Evolutionary conservation across 441 rosid species (phyloP).

Genomic region (Gossypium trilobum): DNA sequence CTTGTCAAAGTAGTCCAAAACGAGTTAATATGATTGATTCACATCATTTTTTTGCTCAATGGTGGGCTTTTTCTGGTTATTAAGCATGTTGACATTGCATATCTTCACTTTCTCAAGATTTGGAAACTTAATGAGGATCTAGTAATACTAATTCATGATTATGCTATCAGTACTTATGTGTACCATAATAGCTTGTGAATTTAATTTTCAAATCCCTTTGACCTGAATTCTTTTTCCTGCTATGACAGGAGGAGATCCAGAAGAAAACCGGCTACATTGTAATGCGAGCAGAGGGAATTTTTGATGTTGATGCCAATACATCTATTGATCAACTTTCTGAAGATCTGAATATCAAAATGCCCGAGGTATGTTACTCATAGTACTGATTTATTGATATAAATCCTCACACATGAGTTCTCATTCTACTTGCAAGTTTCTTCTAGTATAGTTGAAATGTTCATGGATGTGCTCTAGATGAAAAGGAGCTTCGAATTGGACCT

Average conservation of each 20-base stretch:
- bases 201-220: neutral
- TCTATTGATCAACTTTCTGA: slow-evolving; percentile 93
- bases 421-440: neutral
- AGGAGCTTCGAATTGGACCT: neutral
- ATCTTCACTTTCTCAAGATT: neutral
- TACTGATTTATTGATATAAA: neutral
- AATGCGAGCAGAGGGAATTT: slow-evolving; percentile 89
- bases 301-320: slow-evolving; percentile 94
- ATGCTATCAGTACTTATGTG: neutral
- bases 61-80: neutral
- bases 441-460: neutral
- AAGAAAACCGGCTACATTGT: slow-evolving; percentile 96
- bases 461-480: neutral
- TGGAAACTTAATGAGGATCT: neutral
- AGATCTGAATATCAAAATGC: slow-evolving; percentile 89
- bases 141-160: neutral
- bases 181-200: neutral
- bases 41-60: neutral
- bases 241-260: slow-evolving; percentile 86
- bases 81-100: neutral
- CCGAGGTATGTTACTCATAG: slow-evolving; percentile 49
- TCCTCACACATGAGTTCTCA: neutral
- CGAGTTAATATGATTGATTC: neutral
- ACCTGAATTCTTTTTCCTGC: neutral
- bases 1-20: neutral